A percentile compares a stretch with the other conserved stretches of the same genome.
These are phyloP conservation scores for Macrocystidia cucumis DNA, from an alignment of 1,284 basidiomycete genomes.

Conservation along the genomic window DNA sequence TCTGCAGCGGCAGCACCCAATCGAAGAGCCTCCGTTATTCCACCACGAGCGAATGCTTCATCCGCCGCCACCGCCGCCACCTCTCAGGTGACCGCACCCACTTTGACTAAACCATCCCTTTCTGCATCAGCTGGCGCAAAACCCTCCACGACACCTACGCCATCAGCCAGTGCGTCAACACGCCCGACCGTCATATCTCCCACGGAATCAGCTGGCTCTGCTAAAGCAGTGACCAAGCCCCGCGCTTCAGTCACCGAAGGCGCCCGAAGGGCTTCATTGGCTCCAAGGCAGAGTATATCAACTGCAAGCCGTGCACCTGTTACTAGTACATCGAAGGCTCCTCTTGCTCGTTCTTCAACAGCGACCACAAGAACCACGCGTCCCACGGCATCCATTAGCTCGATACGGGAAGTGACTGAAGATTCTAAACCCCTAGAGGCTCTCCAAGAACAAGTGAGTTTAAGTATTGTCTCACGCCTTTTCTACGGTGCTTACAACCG, in stretches of 20 bases:
- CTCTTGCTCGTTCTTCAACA: slow-evolving; percentile 9
- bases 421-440: slow-evolving; percentile 49
- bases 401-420: slow-evolving; percentile 60
- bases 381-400: slow-evolving; percentile 53
- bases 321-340: slow-evolving; percentile 19
- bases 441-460: slow-evolving; percentile 49
- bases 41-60: slow-evolving; percentile 31
- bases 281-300: slow-evolving; percentile 29
- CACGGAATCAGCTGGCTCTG: slow-evolving; percentile 32
- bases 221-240: slow-evolving; percentile 32
- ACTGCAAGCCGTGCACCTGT: slow-evolving; percentile 19
- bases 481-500: slow-evolving; percentile 10
- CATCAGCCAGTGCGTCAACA: slow-evolving; percentile 22
- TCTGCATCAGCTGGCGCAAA: slow-evolving; percentile 30
- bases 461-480: slow-evolving; percentile 11
- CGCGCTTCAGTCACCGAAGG: slow-evolving; percentile 50
- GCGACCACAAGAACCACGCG: slow-evolving; percentile 28
- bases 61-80: no score
- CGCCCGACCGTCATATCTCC: slow-evolving; percentile 48
- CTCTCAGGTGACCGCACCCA: slow-evolving; percentile 23
- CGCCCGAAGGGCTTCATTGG: slow-evolving; percentile 34
- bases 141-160: slow-evolving; percentile 24
- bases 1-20: slow-evolving; percentile 25
- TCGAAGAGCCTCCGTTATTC: slow-evolving; percentile 41
- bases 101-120: slow-evolving; percentile 25